Base-by-base conservation (phyloP, 2,329 filamentous ascomycete genomes). In the Ophiosphaerella korrae region DNA sequence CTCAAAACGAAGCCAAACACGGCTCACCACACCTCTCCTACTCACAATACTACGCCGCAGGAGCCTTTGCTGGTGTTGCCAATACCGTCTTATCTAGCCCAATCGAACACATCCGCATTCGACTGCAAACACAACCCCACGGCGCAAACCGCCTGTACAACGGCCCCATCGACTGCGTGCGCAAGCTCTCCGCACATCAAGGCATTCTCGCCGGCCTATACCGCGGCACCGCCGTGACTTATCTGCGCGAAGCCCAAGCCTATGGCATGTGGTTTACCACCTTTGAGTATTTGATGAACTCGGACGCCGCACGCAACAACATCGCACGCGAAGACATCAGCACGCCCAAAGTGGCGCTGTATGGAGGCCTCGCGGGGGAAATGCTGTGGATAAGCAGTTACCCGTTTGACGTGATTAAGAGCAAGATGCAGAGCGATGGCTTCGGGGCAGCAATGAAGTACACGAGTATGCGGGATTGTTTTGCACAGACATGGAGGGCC, bases 401-500 rank as follows among this genome's bases (percentile, higher is more conserved):
- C 77, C 94, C 94, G 18, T 88, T 99, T 60, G 94, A 99, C 76
- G 93, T 99, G 24, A 78, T 99, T 77, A 99, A 99, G 88, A 96
- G 91, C 77, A 97, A 96, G 84, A 97, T 97, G 93, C 94, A 99
- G 83, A 96, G 88, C 51, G 94, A 99, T 77, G 92, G 90, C 0
- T 94, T 97, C 71, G 91, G 90, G 2, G 74, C 73, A 42, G 77
- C 83, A 57, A 86, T 87, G 79, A 82, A 82, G 71, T 99, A 89
- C 77, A 84, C 79, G 72, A 87, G 80, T 48, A 97, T 97, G 93
- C 84, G 88, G 44, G 89, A 95, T 76, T 95, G 90, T 78, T 95
- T 97, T 75, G 83, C 80, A 52, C 86, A 96, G 80, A 95, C 88
- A 2, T 96, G 84, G 79, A 82, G 82, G 53, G 80, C 77, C 5